Evolutionary conservation across 257 asterid genomes (phyloP), one percentile per base, ranked within the genome.

Genomic region (Nemophila menziesii): DNA sequence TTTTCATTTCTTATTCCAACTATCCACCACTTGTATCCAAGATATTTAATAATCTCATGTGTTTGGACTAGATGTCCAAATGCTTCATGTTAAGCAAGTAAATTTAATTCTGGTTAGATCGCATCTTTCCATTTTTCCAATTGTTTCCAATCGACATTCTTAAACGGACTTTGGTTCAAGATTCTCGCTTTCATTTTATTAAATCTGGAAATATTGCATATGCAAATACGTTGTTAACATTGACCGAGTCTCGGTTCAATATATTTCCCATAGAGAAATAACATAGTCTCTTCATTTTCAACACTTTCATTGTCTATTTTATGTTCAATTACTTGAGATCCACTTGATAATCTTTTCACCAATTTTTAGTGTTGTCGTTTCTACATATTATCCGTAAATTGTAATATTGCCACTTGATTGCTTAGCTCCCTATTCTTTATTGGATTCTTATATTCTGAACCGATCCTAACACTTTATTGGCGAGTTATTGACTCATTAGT

Each of bases 391-490:
- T 2, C 12, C 9, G 12, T 7, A 7, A 29, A 29, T 13, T 7
- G 8, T 5, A 7, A 29, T 2, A 29, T 2, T 29, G 2, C 2
- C 7, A 29, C 36, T 29, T 29, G 36, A 10, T 29, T 5, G 12
- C 14, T 44, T 23, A 0, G 33, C 18, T 4, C 18, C 33, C 14
- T 26, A 16, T 12, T 16, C 18, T 48, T 48, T 29, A 40, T n/a
- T 6, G 52, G 42, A 15, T 26, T 29, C 10, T 27, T 27, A 18
- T 26, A 40, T 29, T 27, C 33, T 22, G 52, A 27, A 48, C 52
- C 52, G 14, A 29, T 17, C 9, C 14, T 11, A 8, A 23, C 42
- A 48, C 23, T 39, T 26, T 46, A 24, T 20, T 16, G 7, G 14
- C 11, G 52, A 27, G 34, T 20, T 16, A 2, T n/a, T 10, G 15